These are phyloP conservation scores for Colletotrichum nymphaeae DNA, from an alignment of 2,329 filamentous ascomycete species.

Conservation along the genomic window DNA sequence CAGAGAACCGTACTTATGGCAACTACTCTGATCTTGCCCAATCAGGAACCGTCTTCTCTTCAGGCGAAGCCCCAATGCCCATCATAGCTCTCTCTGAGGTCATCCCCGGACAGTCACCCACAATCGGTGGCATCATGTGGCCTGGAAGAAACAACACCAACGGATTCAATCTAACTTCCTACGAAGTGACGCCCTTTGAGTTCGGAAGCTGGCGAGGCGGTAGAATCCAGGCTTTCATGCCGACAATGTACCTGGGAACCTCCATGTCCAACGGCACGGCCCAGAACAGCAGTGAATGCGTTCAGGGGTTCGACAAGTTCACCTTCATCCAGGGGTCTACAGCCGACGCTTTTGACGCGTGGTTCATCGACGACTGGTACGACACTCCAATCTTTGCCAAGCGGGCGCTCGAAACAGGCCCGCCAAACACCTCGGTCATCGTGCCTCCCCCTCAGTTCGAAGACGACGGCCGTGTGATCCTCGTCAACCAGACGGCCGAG, in stretches of 20 bases:
- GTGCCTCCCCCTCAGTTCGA: constrained; percentile 25
- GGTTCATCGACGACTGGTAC: constrained; percentile 43
- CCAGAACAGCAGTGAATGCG: constrained; percentile 42
- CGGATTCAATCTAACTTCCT: constrained; percentile 44
- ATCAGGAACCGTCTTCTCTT: constrained; percentile 33
- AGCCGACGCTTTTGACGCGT: constrained; percentile 41
- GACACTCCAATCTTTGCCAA: constrained; percentile 41
- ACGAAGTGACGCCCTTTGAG: constrained; percentile 47
- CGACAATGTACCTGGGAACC: constrained; percentile 44
- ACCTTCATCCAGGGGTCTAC: constrained; percentile 46
- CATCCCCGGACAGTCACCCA: constrained; percentile 41
- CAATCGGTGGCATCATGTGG: constrained; percentile 43
- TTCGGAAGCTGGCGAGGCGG: constrained; percentile 47
- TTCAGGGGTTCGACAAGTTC: constrained; percentile 45
- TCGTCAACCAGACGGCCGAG: constrained; percentile 39
- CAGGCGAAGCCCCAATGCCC: constrained; percentile 42
- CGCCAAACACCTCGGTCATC: constrained; percentile 33
- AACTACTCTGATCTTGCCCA: constrained; percentile 41
- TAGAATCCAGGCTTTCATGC: constrained; percentile 43
- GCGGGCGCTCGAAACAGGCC: constrained; percentile 31
- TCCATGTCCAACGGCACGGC: constrained; percentile 41
- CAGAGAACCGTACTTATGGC: constrained; percentile 31
- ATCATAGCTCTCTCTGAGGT: constrained; percentile 43
- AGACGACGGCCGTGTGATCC: constrained; percentile 38
- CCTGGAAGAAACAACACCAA: constrained; percentile 41